A percentile compares a stretch with the other conserved stretches of the same genome.
Conservation (phyloP, 768 basidiomycete genomes). For the Obba rivulosa region DNA sequence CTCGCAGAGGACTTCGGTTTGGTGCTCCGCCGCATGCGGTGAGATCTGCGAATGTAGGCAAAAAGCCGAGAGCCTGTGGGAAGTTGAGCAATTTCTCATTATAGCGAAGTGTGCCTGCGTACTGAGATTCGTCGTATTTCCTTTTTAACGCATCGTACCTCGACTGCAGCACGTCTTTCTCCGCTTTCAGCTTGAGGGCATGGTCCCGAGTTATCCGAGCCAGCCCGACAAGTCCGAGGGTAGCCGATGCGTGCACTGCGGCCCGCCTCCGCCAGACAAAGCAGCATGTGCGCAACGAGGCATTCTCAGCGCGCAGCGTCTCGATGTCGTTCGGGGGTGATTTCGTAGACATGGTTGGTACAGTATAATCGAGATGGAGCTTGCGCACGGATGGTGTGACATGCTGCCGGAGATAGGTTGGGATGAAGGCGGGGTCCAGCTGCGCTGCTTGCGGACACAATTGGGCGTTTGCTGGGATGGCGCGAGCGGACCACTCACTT, state of each 20-base stretch:
- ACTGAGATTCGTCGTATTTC: constrained; percentile 20
- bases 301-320: constrained; percentile 22
- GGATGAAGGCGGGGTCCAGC: constrained; percentile 44
- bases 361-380: constrained; percentile 42
- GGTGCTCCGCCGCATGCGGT: constrained; percentile 3
- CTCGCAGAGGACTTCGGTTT: constrained; percentile 1
- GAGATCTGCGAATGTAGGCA: constrained; percentile 7
- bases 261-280: constrained; percentile 29
- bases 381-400: constrained; percentile 53
- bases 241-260: constrained; percentile 25
- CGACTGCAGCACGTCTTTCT: constrained; percentile 21
- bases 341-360: constrained; percentile 4
- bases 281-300: constrained; percentile 21
- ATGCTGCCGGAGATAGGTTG: constrained; percentile 54
- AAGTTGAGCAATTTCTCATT: neutral
- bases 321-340: constrained; percentile 7
- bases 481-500: constrained; percentile 31
- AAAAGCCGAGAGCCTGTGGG: neutral
- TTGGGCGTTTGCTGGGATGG: neutral
- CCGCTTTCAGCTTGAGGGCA: constrained; percentile 22
- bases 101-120: neutral
- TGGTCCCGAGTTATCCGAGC: constrained; percentile 25
- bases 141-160: constrained; percentile 22
- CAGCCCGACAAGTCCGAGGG: constrained; percentile 26
- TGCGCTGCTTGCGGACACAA: constrained; percentile 28